phyloP scores from a whole-genome alignment of 1,284 basidiomycete genomes.

The Stygiomarasmius scandens region DNA sequence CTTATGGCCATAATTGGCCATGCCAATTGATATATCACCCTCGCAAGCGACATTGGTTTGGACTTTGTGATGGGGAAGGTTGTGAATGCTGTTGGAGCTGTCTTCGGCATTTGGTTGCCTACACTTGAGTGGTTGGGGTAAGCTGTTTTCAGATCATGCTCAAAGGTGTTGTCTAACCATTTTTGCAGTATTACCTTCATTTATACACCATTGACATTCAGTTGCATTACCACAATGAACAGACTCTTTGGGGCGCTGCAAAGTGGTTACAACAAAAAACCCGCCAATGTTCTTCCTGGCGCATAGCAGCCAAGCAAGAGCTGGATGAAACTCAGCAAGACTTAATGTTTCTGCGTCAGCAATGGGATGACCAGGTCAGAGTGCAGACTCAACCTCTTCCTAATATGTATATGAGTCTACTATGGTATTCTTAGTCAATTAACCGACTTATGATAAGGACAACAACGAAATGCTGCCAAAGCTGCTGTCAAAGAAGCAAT shows the following conservation, averaged over 20 bases:
- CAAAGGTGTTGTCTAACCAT: not conserved
- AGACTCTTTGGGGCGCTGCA: slow-evolving; percentile 14
- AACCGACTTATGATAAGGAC: not conserved
- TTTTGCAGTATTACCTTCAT: slow-evolving; percentile 21
- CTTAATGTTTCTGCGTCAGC: slow-evolving; percentile 8
- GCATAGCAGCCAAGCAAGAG: slow-evolving; percentile 4
- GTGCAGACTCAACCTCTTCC: slow-evolving; percentile 19
- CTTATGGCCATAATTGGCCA: slow-evolving; percentile 36
- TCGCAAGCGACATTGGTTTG: slow-evolving; percentile 30
- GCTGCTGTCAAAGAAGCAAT: not conserved
- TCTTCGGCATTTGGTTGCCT: slow-evolving; percentile 28
- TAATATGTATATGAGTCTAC: no score
- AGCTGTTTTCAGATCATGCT: slow-evolving; percentile 17
- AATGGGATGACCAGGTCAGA: slow-evolving; percentile 21
- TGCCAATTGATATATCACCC: slow-evolving; percentile 36
- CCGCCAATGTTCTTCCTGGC: slow-evolving; percentile 6
- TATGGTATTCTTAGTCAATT: not conserved
- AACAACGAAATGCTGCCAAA: not conserved
- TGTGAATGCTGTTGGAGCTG: slow-evolving; percentile 37
- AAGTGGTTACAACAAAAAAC: slow-evolving; percentile 18
- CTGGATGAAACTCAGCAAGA: not conserved
- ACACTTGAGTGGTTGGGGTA: slow-evolving; percentile 30
- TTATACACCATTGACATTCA: slow-evolving; percentile 28
- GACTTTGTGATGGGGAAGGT: slow-evolving; percentile 37
- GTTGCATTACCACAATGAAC: slow-evolving; percentile 19